phyloP scores from a whole-genome alignment of 169 alveolate genomes.

The Plasmodium vivax region DNA sequence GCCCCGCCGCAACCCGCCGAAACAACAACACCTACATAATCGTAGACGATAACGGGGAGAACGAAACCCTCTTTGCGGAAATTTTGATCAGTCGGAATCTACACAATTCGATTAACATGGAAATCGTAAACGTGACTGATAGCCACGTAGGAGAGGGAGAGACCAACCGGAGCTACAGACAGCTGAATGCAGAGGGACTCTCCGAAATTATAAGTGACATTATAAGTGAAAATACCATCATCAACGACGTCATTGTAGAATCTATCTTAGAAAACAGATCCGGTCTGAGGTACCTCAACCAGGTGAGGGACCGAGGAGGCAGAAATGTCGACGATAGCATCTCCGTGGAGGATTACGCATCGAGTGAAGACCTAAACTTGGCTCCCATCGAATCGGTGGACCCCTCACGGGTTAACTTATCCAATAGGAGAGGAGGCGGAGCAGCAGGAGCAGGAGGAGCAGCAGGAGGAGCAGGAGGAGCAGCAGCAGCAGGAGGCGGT shows the following conservation, averaged over 20 bases:
- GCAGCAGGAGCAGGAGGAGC: too few relatives aligned
- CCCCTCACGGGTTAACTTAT: neutral
- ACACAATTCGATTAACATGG: conserved; percentile 33
- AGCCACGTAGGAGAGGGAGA: conserved; percentile 1
- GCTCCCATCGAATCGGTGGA: neutral
- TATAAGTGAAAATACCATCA: conserved; percentile 23
- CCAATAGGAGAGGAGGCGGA: neutral
- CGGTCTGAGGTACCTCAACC: neutral
- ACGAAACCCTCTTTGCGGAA: conserved; percentile 58
- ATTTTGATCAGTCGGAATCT: conserved; percentile 24
- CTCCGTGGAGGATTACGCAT: conserved; percentile 24
- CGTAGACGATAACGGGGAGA: conserved; percentile 52
- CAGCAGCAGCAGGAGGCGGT: neutral
- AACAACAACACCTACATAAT: conserved; percentile 42
- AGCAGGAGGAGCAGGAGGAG: too few relatives aligned
- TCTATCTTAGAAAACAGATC: neutral
- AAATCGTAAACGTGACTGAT: conserved; percentile 26
- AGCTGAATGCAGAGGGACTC: conserved; percentile 34
- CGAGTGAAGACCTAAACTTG: conserved; percentile 26
- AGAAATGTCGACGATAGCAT: conserved; percentile 5
- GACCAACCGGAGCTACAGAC: conserved; percentile 5
- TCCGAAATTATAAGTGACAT: conserved; percentile 37
- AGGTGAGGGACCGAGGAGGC: neutral
- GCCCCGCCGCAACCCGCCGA: neutral
- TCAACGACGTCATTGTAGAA: conserved; percentile 23